A percentile compares a stretch with the other conserved stretches of the same genome.
Evolutionary conservation across 108 stramenopile genomes (phyloP).

Genomic region (Licmophora abbreviata): DNA sequence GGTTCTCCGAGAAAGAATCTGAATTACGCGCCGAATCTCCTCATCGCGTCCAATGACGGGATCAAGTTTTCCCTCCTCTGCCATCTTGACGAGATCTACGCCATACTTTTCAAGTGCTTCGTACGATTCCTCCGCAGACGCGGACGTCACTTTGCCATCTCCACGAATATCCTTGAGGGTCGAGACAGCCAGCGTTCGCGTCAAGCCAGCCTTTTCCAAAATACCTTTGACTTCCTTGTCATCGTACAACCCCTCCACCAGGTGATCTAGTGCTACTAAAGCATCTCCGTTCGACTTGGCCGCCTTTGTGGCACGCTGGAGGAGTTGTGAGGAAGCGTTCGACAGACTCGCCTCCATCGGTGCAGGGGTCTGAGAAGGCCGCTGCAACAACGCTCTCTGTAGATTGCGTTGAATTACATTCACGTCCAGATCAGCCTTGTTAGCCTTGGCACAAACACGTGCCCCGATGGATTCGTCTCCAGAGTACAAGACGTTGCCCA

Average conservation of each 20-base stretch:
- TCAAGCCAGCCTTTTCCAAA: slow-evolving; percentile 38
- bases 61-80: slow-evolving; percentile 91
- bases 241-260: slow-evolving; percentile 60
- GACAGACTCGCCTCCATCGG: slow-evolving; percentile 60
- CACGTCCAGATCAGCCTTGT: slow-evolving; percentile 31
- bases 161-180: slow-evolving; percentile 62
- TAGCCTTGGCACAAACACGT: slow-evolving; percentile 37
- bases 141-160: slow-evolving; percentile 52
- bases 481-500: slow-evolving; percentile 51
- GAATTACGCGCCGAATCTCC: slow-evolving; percentile 86
- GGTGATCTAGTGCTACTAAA: slow-evolving; percentile 66
- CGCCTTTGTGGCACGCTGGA: slow-evolving; percentile 49
- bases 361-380: slow-evolving; percentile 69
- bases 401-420: slow-evolving; percentile 49
- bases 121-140: slow-evolving; percentile 60
- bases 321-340: slow-evolving; percentile 32
- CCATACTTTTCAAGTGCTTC: slow-evolving; percentile 70
- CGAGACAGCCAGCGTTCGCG: slow-evolving; percentile 51
- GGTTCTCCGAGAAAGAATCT: slow-evolving; percentile 91
- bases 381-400: slow-evolving; percentile 52
- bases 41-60: slow-evolving; percentile 97
- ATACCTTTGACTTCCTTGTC: slow-evolving; percentile 46
- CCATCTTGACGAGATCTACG: slow-evolving; percentile 67
- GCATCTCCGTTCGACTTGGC: slow-evolving; percentile 76
- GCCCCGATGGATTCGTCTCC: slow-evolving; percentile 64